phyloP scores from a whole-genome alignment of 1,139 yeast genomes.

The Geotrichum aggregatum region DNA sequence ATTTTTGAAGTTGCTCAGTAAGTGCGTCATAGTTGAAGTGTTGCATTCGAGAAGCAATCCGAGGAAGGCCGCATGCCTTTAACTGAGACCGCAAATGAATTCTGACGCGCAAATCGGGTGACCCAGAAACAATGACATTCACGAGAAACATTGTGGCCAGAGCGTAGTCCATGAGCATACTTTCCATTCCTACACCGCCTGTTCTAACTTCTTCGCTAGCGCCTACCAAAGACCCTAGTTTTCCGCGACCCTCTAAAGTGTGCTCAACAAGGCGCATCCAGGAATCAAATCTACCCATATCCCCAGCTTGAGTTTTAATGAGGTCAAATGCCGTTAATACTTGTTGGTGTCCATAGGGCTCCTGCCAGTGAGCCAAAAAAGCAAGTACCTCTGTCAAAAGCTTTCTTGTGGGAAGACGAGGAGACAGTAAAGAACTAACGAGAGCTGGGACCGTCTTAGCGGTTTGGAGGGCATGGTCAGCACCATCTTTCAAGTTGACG shows the following conservation, averaged over 20 bases:
- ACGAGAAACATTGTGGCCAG: slow-evolving; percentile 72
- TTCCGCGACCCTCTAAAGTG: slow-evolving; percentile 83
- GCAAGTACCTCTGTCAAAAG: slow-evolving; percentile 74
- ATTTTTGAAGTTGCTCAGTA: slow-evolving; percentile 61
- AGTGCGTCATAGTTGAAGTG: slow-evolving; percentile 61
- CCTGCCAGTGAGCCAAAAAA: slow-evolving; percentile 49
- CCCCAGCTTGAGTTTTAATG: slow-evolving; percentile 57
- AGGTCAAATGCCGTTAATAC: slow-evolving; percentile 62
- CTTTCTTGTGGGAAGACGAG: slow-evolving; percentile 67
- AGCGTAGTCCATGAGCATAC: slow-evolving; percentile 73
- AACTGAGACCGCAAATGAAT: slow-evolving; percentile 74
- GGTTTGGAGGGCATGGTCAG: slow-evolving; percentile 49
- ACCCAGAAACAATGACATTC: slow-evolving; percentile 64
- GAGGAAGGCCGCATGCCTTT: slow-evolving; percentile 67
- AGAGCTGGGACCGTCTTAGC: slow-evolving; percentile 55
- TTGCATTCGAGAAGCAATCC: slow-evolving; percentile 59
- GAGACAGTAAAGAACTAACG: slow-evolving; percentile 57
- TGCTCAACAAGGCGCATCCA: slow-evolving; percentile 75
- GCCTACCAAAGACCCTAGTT: slow-evolving; percentile 84
- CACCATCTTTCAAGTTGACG: slow-evolving; percentile 54
- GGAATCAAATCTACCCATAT: slow-evolving; percentile 66
- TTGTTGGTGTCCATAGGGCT: slow-evolving; percentile 58
- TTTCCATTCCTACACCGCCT: slow-evolving; percentile 60
- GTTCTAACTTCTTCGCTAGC: slow-evolving; percentile 79
- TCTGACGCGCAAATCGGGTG: slow-evolving; percentile 59